phyloP scores from a whole-genome alignment of 2,329 filamentous ascomycete genomes.

The Penicillium digitatum region DNA sequence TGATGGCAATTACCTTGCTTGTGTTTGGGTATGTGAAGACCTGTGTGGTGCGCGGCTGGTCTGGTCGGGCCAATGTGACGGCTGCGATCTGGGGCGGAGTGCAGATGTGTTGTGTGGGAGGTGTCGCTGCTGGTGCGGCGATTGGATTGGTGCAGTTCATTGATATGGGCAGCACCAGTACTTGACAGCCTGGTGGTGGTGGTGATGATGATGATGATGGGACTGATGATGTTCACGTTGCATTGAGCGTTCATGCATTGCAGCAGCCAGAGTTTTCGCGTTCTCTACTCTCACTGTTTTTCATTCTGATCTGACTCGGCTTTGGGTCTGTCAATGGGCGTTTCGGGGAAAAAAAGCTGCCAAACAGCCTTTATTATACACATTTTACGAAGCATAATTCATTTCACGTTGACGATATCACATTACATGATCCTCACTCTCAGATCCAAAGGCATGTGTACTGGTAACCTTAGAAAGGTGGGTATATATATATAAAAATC shows the following conservation, averaged over 20 bases:
- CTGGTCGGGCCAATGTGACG: constrained; percentile 45
- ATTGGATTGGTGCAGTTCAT: constrained; percentile 60
- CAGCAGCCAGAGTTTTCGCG: background rate
- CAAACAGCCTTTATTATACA: background rate
- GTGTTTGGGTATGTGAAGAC: constrained; percentile 46
- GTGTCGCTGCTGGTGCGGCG: constrained; percentile 62
- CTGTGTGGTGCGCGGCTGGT: constrained; percentile 46
- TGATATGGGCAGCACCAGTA: constrained; percentile 34
- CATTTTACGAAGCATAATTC: background rate
- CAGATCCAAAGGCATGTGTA: background rate
- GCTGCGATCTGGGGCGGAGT: constrained; percentile 58
- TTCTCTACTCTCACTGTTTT: background rate
- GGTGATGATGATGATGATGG: background rate
- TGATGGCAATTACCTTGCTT: constrained; percentile 42
- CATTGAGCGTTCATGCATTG: constrained; percentile 3
- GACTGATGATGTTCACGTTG: background rate
- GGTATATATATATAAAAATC: constrained; percentile 3
- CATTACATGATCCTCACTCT: background rate
- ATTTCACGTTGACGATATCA: background rate
- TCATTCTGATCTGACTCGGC: background rate
- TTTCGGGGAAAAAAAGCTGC: background rate
- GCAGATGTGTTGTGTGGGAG: constrained; percentile 63
- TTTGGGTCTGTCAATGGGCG: constrained; percentile 1
- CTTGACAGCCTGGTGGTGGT: background rate
- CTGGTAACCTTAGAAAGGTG: background rate